These are phyloP conservation scores for Leccinum angustisporum DNA, from an alignment of 1,284 basidiomycete species.

Conservation along the genomic window DNA sequence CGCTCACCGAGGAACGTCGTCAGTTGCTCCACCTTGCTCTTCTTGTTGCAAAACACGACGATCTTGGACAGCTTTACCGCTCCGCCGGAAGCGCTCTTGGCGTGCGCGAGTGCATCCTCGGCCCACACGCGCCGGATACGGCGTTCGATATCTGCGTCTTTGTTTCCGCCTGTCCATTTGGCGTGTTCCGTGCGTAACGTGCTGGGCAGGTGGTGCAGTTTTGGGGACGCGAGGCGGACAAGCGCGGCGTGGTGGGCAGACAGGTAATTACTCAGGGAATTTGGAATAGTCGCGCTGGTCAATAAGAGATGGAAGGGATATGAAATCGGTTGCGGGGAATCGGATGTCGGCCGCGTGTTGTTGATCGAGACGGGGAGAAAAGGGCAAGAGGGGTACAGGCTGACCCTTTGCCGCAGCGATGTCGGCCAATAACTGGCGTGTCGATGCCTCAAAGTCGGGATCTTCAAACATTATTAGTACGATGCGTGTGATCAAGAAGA, in stretches of 20 bases:
- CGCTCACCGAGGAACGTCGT: no score
- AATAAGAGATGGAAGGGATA: conserved; percentile 80
- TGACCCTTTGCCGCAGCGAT: conserved; percentile 62
- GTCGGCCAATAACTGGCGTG: conserved; percentile 64
- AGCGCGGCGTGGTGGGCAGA: conserved; percentile 58
- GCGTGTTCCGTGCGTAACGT: conserved; percentile 72
- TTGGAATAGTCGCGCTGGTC: conserved; percentile 86
- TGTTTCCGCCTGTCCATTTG: conserved; percentile 73
- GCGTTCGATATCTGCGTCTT: conserved; percentile 73
- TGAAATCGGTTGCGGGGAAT: conserved; percentile 33
- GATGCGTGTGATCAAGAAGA: conserved; percentile 3
- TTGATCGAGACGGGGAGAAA: conserved; percentile 22
- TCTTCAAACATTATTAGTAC: conserved; percentile 37
- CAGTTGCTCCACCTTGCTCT: no score
- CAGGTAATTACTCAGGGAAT: conserved; percentile 68
- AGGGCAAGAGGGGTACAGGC: conserved; percentile 37
- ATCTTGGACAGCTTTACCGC: conserved; percentile 51
- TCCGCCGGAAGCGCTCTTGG: conserved; percentile 24
- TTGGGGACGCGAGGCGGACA: conserved; percentile 72
- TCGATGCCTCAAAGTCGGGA: conserved; percentile 75
- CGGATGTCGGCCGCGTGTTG: conserved; percentile 16
- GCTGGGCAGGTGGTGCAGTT: conserved; percentile 74
- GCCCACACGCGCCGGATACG: conserved; percentile 74
- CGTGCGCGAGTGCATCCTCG: conserved; percentile 54
- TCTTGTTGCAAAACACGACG: conserved; percentile 81